Evolutionary conservation across 2,329 filamentous ascomycete genomes (phyloP).

Genomic region (Colletotrichum euphorbiae): DNA sequence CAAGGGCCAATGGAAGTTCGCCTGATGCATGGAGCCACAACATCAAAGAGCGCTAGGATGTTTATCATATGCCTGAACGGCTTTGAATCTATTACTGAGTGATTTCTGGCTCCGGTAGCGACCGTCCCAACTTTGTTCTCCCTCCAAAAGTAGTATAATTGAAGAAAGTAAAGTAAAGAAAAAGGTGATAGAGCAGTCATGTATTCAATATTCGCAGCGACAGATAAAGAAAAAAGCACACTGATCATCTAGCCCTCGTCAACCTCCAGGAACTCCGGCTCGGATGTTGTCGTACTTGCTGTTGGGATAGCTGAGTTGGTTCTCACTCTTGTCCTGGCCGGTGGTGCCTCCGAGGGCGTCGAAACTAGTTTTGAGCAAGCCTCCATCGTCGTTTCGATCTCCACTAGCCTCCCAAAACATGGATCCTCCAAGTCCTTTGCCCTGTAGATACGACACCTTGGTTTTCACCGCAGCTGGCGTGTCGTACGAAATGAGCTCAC

Average conservation of each 20-base stretch:
- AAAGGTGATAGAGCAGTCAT: too few relatives aligned
- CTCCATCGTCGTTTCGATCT: constrained; percentile 70
- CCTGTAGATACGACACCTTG: constrained; percentile 76
- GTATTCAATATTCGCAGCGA: too few relatives aligned
- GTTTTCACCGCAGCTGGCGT: constrained; percentile 67
- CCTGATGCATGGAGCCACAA: too few relatives aligned
- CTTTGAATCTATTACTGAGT: too few relatives aligned
- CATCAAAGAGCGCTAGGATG: too few relatives aligned
- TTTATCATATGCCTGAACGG: too few relatives aligned
- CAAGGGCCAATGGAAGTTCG: too few relatives aligned
- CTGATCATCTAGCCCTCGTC: too few relatives aligned
- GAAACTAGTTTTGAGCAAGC: constrained; percentile 67
- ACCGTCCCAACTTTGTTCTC: too few relatives aligned
- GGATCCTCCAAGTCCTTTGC: constrained; percentile 73
- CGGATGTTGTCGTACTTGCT: constrained; percentile 68
- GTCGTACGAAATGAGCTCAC: constrained; percentile 79
- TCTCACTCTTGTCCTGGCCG: constrained; percentile 58
- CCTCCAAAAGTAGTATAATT: too few relatives aligned
- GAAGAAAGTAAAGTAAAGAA: too few relatives aligned
- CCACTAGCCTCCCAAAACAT: constrained; percentile 90
- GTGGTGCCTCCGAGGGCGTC: constrained; percentile 54
- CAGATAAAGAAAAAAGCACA: not conserved
- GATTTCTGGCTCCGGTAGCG: too few relatives aligned
- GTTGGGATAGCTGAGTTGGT: constrained; percentile 63
- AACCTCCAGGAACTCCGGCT: constrained; percentile 47